Evolutionary conservation across 179 eudicot genomes (phyloP), one percentile per base, ranked within the genome.

Genomic region (Spergularia azorica): DNA sequence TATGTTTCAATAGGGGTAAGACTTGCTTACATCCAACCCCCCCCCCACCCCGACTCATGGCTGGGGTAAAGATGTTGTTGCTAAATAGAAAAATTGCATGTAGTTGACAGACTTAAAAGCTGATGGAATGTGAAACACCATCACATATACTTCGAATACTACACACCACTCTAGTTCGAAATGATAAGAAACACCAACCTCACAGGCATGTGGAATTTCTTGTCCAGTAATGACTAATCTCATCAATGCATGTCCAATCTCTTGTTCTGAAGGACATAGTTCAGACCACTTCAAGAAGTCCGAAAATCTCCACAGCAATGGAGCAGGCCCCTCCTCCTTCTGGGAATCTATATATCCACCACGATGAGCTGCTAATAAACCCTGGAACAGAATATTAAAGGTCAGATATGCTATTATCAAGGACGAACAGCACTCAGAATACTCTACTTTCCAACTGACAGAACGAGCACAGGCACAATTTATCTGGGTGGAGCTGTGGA

Each of bases 251-350:
- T 96, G 99, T 65, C 99, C 99, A 71, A 96, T 87, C 85, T 96
- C 97, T 80, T 94, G 93, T 79, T 96, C 97, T 64, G 98, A 96
- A 48, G 98, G 96, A 82, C 99, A 96, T 79, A 96, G 89, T 70
- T 96, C 96, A 66, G 98, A 97, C 99, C 99, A 96, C 85, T 89
- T 94, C 66, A 96, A 79, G 80, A 96, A 96, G 86, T 96, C 99
- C 0, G 94, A 90, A 84, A 91, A 89, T 84, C 99, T 90, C 99
- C 99, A 96, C 68, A 96, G 79, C 75, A 96, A 83, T 67, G 99
- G 99, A 79, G 99, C 94, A 81, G 99, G 99, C 48, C 99, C 99
- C 84, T 96, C 99, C 77, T 96, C 99, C 83, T 87, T 91, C 82
- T 96, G 99, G 63, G 92, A 89, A 79, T 96, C 99, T 83, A 96